Percentiles rank a stretch among this genome's conserved stretches.
These are phyloP conservation scores for Rhodotorula babjevae DNA, from an alignment of 768 basidiomycete species.

Conservation along the genomic window DNA sequence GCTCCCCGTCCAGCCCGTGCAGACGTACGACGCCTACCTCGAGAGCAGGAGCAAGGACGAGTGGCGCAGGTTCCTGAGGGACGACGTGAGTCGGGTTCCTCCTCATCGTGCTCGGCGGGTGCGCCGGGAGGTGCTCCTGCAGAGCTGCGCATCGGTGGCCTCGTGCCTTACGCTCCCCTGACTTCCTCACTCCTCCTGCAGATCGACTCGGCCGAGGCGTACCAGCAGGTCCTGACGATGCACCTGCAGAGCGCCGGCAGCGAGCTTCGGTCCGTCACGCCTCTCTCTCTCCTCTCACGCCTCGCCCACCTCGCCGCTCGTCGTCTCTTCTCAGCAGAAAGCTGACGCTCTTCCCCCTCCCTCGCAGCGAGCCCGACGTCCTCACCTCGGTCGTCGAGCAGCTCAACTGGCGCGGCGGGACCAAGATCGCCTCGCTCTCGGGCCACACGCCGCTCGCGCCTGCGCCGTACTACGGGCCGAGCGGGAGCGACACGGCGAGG, in stretches of 20 bases:
- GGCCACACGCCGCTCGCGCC: neutral
- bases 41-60: neutral
- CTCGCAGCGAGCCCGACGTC: conserved; percentile 15
- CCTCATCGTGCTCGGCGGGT: too few relatives aligned
- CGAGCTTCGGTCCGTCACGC: conserved; percentile 26
- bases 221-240: neutral
- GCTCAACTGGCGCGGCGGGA: conserved; percentile 36
- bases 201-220: conserved; percentile 10
- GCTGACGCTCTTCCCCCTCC: too few relatives aligned
- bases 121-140: too few relatives aligned
- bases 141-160: too few relatives aligned
- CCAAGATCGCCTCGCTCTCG: conserved; percentile 14
- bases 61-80: conserved; percentile 14
- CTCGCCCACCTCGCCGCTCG: too few relatives aligned
- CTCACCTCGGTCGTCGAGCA: conserved; percentile 14
- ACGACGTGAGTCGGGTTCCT: conserved; percentile 17
- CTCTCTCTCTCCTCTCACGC: neutral
- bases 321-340: too few relatives aligned
- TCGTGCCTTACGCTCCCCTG: too few relatives aligned
- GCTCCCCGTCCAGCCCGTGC: conserved; percentile 28
- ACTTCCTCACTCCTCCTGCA: neutral
- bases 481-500: neutral
- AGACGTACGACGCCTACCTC: neutral
- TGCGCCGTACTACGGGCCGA: neutral
- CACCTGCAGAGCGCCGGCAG: conserved; percentile 22